Base-by-base conservation (phyloP, 345 rosid genomes). In the Litchi chinensis region DNA sequence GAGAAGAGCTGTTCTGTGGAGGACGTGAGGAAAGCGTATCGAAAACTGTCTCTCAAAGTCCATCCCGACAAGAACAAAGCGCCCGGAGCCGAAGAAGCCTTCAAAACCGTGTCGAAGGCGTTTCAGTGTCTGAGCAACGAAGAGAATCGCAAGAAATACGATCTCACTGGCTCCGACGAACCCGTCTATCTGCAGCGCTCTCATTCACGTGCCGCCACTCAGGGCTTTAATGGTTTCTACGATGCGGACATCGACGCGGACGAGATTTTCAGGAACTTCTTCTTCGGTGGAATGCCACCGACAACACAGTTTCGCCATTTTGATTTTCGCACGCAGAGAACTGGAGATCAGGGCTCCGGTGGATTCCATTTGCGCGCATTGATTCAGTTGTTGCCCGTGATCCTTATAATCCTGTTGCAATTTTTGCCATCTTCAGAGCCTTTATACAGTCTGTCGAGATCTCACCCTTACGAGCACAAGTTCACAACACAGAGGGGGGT, bases 51-150 rank as follows among this genome's bases (percentile, higher is more conserved):
- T 0, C 81, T 93, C 84, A 93, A 93, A 79, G 99, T 95, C 48
- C 99, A 95, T 78, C 99, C 99, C 0, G 99, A 95, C 68, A 95
- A 95, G 91, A 95, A 93, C 76, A 90, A 84, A 52, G 97, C 98
- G 60, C 99, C 98, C 0, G 99, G 98, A 0, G 91, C 99, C 11
- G 99, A 96, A 75, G 99, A 96, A 74, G 93, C 95, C 3, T 96
- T 94, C 79, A 96, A 94, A 78, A 79, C 89, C 5, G 94, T 96
- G 19, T 94, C 98, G 0, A 93, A 93, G 77, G 95, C 99, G 5
- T 96, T 96, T 83, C 98, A 94, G 83, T 96, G 98, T 83, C 84
- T 96, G 77, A 92, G 93, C 89, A 88, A 86, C 65, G 94, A 86
- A 10, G 98, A 91, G 78, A 83, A 79, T 64, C 77, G 97, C 75